Evolutionary conservation across 345 rosid genomes (phyloP).

Genomic region (Syzygium jambos): DNA sequence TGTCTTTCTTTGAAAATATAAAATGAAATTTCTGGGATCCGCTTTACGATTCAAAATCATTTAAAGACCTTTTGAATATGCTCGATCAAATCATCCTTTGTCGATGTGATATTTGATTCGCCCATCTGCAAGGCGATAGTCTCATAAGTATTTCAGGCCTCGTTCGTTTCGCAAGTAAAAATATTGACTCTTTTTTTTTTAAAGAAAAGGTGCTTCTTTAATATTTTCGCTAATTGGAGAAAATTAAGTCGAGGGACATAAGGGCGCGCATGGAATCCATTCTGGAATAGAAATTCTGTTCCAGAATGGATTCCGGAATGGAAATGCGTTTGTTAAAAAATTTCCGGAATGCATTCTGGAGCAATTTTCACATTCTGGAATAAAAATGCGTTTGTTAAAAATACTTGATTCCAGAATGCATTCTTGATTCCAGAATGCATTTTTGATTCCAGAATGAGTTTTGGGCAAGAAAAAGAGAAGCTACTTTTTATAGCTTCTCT

Average conservation of each 20-base stretch:
- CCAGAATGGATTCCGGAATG: too few relatives aligned
- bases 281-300: too few relatives aligned
- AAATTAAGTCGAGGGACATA: neutral
- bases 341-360: too few relatives aligned
- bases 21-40: neutral
- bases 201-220: neutral
- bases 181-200: neutral
- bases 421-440: too few relatives aligned
- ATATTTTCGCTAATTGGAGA: neutral
- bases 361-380: too few relatives aligned
- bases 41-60: neutral
- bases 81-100: neutral
- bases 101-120: neutral
- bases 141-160: accelerated
- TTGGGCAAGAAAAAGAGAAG: too few relatives aligned
- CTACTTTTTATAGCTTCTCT: too few relatives aligned
- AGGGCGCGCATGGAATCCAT: too few relatives aligned
- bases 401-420: too few relatives aligned
- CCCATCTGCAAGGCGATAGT: neutral
- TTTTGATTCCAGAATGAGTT: too few relatives aligned
- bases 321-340: too few relatives aligned
- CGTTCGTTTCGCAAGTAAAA: neutral
- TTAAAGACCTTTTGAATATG: neutral
- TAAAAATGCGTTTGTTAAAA: too few relatives aligned
- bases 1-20: neutral